Conservation (phyloP, 2,329 filamentous ascomycete species). For the Colletotrichum salicis region DNA sequence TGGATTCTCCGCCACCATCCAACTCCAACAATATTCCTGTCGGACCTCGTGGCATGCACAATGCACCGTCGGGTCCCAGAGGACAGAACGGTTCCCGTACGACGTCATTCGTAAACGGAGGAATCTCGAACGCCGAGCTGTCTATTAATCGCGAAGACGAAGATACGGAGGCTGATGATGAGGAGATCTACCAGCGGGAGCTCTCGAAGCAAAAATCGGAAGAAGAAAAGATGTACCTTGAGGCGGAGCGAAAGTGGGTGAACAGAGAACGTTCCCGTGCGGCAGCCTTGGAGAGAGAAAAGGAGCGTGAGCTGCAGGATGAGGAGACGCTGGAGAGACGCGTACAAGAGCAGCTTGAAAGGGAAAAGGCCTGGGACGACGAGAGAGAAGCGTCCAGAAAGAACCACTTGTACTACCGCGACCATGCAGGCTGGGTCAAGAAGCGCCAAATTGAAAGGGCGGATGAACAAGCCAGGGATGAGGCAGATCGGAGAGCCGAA, state of each 20-base stretch:
- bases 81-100: conserved; percentile 72
- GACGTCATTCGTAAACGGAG: conserved; percentile 85
- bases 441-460: conserved; percentile 79
- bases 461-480: conserved; percentile 81
- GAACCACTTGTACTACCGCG: conserved; percentile 84
- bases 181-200: conserved; percentile 81
- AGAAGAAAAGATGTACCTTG: conserved; percentile 81
- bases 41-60: conserved; percentile 76
- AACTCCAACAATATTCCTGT: conserved; percentile 78
- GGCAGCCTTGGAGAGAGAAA: conserved; percentile 86
- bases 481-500: conserved; percentile 83
- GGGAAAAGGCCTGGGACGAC: conserved; percentile 83
- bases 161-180: conserved; percentile 87
- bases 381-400: conserved; percentile 81
- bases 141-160: conserved; percentile 79
- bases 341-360: conserved; percentile 75
- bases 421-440: conserved; percentile 85
- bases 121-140: conserved; percentile 68
- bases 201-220: conserved; percentile 78
- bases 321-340: conserved; percentile 72
- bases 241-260: conserved; percentile 89
- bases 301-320: conserved; percentile 81
- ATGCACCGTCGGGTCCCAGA: conserved; percentile 75
- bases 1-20: conserved; percentile 77
- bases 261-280: conserved; percentile 87